Percentiles rank a stretch among this genome's conserved stretches.
These are phyloP conservation scores for Rhodosporidiobolus sp. DNA, from an alignment of 768 basidiomycete genomes.

Conservation along the genomic window DNA sequence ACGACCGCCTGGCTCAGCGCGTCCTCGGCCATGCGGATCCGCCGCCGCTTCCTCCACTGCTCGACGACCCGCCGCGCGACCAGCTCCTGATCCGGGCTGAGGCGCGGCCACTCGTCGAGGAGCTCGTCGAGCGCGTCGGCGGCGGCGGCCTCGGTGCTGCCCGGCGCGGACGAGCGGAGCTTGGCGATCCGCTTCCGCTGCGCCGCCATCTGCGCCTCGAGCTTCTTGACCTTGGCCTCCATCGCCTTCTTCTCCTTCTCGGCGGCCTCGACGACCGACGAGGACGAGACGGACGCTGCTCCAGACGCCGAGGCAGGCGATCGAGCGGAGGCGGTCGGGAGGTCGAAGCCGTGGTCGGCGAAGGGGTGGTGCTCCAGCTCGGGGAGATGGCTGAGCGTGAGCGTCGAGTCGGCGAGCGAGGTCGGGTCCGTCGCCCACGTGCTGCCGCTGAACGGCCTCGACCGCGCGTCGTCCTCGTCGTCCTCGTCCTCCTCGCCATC, in stretches of 20 bases:
- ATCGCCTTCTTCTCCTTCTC: slow-evolving; percentile 51
- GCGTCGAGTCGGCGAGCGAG: slow-evolving; percentile 62
- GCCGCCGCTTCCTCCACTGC: slow-evolving; percentile 76
- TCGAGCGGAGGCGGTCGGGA: not conserved
- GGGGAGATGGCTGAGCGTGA: slow-evolving; percentile 54
- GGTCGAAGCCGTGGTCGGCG: slow-evolving; percentile 11
- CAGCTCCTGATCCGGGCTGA: slow-evolving; percentile 21
- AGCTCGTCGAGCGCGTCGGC: slow-evolving; percentile 17
- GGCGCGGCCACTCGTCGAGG: slow-evolving; percentile 27
- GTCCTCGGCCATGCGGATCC: slow-evolving; percentile 88
- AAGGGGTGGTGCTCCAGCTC: slow-evolving; percentile 60
- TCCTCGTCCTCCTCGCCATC: slow-evolving; percentile 40
- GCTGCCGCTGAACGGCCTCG: slow-evolving; percentile 70
- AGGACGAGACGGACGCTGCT: slow-evolving; percentile 43
- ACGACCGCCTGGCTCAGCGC: slow-evolving; percentile 78
- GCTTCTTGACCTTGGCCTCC: slow-evolving; percentile 37
- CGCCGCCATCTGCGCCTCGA: slow-evolving; percentile 26
- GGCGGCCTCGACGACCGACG: slow-evolving; percentile 72
- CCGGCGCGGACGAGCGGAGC: slow-evolving; percentile 6
- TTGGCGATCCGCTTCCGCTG: slow-evolving; percentile 21
- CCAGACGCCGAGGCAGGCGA: slow-evolving; percentile 6
- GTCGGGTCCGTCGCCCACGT: slow-evolving; percentile 77
- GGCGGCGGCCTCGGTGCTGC: not conserved
- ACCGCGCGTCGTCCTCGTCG: slow-evolving; percentile 9
- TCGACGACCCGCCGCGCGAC: slow-evolving; percentile 58